phyloP scores from a whole-genome alignment of 352 stramenopile genomes.

The Stramenopiles sp. region DNA sequence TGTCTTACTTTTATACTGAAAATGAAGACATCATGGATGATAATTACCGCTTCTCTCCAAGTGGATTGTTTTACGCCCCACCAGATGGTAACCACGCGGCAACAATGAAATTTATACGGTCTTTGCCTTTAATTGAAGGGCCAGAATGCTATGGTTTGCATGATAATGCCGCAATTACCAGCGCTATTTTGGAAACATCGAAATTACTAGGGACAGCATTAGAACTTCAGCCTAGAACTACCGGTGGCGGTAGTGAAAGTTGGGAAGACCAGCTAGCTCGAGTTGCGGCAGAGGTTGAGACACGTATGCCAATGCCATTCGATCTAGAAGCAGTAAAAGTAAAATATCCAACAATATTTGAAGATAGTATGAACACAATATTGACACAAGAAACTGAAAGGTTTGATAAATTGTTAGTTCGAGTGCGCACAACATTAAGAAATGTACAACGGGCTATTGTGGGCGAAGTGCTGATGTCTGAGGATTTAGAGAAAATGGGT shows the following conservation, averaged over 20 bases:
- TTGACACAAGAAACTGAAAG: constrained; percentile 64
- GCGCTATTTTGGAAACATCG: constrained; percentile 54
- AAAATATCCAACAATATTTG: constrained; percentile 49
- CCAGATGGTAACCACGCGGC: not conserved
- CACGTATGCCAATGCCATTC: constrained; percentile 42
- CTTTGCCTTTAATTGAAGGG: constrained; percentile 51
- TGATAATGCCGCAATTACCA: constrained; percentile 64
- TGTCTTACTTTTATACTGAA: constrained; percentile 53
- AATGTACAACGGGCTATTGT: constrained; percentile 67
- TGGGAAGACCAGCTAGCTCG: constrained; percentile 64
- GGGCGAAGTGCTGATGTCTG: constrained; percentile 63
- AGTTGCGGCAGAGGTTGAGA: constrained; percentile 56
- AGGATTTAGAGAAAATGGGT: constrained; percentile 68
- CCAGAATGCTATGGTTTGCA: constrained; percentile 58
- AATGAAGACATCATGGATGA: constrained; percentile 38
- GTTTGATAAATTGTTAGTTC: constrained; percentile 56
- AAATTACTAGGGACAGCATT: constrained; percentile 60
- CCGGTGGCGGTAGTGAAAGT: constrained; percentile 49
- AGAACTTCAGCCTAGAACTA: constrained; percentile 56
- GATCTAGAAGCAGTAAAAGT: constrained; percentile 67
- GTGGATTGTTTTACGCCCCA: constrained; percentile 50
- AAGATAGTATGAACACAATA: constrained; percentile 58
- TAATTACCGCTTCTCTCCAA: constrained; percentile 52
- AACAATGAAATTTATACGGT: constrained; percentile 40
- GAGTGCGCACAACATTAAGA: constrained; percentile 54